These are phyloP conservation scores for Suillus plorans DNA, from an alignment of 768 basidiomycete species.

Conservation along the genomic window DNA sequence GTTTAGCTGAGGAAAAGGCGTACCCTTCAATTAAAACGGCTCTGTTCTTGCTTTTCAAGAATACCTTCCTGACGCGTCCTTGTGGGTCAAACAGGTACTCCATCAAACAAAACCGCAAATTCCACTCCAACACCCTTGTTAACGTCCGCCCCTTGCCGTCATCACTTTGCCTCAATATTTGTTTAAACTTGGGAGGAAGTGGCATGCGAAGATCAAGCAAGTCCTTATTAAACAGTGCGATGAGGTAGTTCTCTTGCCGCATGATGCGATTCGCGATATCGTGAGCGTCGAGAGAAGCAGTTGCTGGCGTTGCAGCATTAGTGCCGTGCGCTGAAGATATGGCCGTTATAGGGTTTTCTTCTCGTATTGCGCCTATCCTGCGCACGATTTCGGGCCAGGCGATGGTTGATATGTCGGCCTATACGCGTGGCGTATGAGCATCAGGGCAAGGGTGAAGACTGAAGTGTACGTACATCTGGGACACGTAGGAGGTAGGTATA, in stretches of 20 bases:
- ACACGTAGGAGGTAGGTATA: conserved; percentile 92
- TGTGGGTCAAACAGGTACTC: conserved; percentile 92
- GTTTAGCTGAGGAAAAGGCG: conserved; percentile 21
- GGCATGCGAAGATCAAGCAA: conserved; percentile 86
- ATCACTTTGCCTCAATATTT: conserved; percentile 44
- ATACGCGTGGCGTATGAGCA: conserved; percentile 13
- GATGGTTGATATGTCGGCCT: conserved; percentile 98
- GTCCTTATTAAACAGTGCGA: conserved; percentile 97
- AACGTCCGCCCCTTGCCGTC: conserved; percentile 75
- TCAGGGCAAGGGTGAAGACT: background rate
- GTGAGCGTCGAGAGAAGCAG: conserved; percentile 93
- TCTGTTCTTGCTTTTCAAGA: conserved; percentile 84
- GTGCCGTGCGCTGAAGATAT: conserved; percentile 61
- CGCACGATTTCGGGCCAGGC: conserved; percentile 95
- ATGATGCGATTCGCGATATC: conserved; percentile 97
- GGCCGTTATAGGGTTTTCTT: conserved; percentile 91
- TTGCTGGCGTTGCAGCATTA: conserved; percentile 59
- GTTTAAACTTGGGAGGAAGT: conserved; percentile 58
- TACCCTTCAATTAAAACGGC: conserved; percentile 81
- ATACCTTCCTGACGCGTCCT: conserved; percentile 88
- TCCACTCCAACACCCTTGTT: conserved; percentile 95
- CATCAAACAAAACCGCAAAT: conserved; percentile 92
- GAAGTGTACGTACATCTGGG: conserved; percentile 70
- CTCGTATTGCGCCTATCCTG: conserved; percentile 84
- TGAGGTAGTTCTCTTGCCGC: conserved; percentile 98